These are phyloP conservation scores for Boletellus ananas DNA, from an alignment of 768 basidiomycete genomes.

Conservation along the genomic window DNA sequence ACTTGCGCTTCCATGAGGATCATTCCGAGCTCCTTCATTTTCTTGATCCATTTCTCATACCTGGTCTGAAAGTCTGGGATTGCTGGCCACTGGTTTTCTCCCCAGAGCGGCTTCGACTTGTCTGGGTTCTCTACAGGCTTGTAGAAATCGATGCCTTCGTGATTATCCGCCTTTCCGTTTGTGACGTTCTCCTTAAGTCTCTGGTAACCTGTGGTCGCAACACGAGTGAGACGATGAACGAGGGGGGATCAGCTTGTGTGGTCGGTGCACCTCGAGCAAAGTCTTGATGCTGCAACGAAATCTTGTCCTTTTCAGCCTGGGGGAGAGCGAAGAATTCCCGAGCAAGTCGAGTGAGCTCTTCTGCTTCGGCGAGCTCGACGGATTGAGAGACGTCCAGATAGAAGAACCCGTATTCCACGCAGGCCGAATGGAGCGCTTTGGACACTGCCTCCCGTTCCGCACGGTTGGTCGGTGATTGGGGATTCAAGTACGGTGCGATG, in stretches of 20 bases:
- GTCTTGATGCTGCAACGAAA: slow-evolving; percentile 68
- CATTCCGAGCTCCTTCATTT: slow-evolving; percentile 81
- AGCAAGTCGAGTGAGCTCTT: slow-evolving; percentile 61
- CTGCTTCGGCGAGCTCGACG: slow-evolving; percentile 54
- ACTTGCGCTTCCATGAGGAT: slow-evolving; percentile 84
- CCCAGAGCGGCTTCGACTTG: slow-evolving; percentile 69
- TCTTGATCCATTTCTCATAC: slow-evolving; percentile 74
- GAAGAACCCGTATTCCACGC: slow-evolving; percentile 83
- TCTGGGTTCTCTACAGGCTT: slow-evolving; percentile 67
- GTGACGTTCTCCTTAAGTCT: slow-evolving; percentile 83
- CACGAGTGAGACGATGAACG: neutral
- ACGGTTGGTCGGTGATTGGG: slow-evolving; percentile 24
- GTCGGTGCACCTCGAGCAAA: slow-evolving; percentile 63
- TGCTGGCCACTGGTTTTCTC: slow-evolving; percentile 83
- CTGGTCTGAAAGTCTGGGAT: slow-evolving; percentile 54
- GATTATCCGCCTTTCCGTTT: slow-evolving; percentile 77
- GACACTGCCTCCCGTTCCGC: slow-evolving; percentile 42
- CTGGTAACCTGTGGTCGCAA: slow-evolving; percentile 59
- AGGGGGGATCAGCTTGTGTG: neutral
- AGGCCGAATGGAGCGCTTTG: slow-evolving; percentile 66
- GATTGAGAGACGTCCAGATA: slow-evolving; percentile 72
- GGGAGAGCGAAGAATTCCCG: slow-evolving; percentile 70
- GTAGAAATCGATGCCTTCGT: slow-evolving; percentile 84
- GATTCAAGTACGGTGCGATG: slow-evolving; percentile 59
- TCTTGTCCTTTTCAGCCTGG: slow-evolving; percentile 72